Conservation (phyloP, 352 stramenopile genomes). For the Phytophthora macrochlamydospora region DNA sequence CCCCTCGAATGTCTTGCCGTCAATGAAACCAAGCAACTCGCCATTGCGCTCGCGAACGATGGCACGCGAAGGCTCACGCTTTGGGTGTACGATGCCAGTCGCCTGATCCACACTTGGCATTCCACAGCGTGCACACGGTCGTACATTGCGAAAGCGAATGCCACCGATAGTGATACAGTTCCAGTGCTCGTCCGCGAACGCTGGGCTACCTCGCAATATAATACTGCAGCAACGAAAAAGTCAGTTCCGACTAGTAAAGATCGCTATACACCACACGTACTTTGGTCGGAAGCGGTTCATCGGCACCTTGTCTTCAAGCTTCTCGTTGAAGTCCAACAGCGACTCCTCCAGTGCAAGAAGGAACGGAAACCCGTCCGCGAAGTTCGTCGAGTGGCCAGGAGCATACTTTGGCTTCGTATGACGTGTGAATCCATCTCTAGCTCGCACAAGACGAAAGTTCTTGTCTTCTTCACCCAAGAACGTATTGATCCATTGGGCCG, state of each 20-base stretch:
- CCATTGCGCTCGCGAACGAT: conserved; percentile 67
- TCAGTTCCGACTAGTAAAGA: not conserved
- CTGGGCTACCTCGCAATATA: conserved; percentile 60
- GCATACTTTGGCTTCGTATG: conserved; percentile 65
- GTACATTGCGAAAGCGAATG: conserved; percentile 72
- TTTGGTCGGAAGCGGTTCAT: conserved; percentile 89
- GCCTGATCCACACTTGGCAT: conserved; percentile 78
- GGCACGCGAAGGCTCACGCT: conserved; percentile 56
- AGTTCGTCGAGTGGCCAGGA: conserved; percentile 57
- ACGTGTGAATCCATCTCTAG: conserved; percentile 66
- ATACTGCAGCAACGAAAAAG: conserved; percentile 45
- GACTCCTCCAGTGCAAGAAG: conserved; percentile 66
- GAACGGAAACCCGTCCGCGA: conserved; percentile 83
- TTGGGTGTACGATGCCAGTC: conserved; percentile 53
- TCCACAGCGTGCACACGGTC: conserved; percentile 75
- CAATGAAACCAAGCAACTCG: conserved; percentile 57
- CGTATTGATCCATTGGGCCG: conserved; percentile 63
- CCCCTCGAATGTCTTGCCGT: conserved; percentile 52
- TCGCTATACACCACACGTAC: conserved; percentile 16
- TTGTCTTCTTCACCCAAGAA: conserved; percentile 51
- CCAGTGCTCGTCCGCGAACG: conserved; percentile 83
- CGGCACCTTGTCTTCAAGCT: conserved; percentile 52
- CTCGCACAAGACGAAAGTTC: conserved; percentile 58
- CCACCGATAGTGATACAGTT: conserved; percentile 61
- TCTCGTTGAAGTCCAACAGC: conserved; percentile 62